These are phyloP conservation scores for Fraxinus albicans DNA, from an alignment of 305 asterid genomes.

Conservation along the genomic window DNA sequence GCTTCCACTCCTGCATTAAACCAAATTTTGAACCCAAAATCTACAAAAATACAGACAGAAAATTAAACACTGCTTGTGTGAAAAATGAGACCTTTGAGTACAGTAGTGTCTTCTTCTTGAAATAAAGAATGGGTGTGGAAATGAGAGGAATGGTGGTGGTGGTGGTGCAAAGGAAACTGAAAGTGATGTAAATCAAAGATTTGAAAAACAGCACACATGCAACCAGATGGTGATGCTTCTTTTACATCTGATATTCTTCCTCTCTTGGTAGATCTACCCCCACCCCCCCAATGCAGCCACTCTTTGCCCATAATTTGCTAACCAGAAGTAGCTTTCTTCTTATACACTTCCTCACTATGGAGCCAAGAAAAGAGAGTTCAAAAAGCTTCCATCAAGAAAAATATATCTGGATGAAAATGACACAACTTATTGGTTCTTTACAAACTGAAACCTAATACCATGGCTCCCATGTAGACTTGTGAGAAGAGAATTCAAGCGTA, in stretches of 20 bases:
- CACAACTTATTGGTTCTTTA: constrained; percentile 13
- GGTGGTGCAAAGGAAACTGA: constrained; percentile 47
- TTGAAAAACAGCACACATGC: constrained; percentile 83
- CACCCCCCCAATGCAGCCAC: constrained; percentile 53
- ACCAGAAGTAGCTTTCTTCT: background rate
- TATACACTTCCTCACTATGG: background rate
- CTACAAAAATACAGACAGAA: background rate
- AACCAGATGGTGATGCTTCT: constrained; percentile 44
- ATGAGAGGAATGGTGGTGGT: background rate
- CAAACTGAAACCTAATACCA: constrained; percentile 6
- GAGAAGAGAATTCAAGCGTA: background rate
- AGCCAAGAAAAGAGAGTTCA: background rate
- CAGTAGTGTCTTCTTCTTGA: constrained; percentile 22
- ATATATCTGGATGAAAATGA: constrained; percentile 39
- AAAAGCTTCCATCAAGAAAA: background rate
- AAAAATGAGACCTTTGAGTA: constrained; percentile 27
- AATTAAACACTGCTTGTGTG: background rate
- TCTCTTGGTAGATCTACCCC: constrained; percentile 16
- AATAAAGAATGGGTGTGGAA: constrained; percentile 30
- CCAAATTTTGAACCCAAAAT: background rate
- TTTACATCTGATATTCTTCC: constrained; percentile 19
- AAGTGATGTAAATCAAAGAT: constrained; percentile 63
- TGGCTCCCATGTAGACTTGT: background rate
- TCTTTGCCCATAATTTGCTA: constrained; percentile 43
- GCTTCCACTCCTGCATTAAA: constrained; percentile 65